A percentile compares a stretch with the other conserved stretches of the same genome.
These are phyloP conservation scores for Pyricularia sp. DNA, from an alignment of 2,329 filamentous ascomycete species.

Conservation along the genomic window DNA sequence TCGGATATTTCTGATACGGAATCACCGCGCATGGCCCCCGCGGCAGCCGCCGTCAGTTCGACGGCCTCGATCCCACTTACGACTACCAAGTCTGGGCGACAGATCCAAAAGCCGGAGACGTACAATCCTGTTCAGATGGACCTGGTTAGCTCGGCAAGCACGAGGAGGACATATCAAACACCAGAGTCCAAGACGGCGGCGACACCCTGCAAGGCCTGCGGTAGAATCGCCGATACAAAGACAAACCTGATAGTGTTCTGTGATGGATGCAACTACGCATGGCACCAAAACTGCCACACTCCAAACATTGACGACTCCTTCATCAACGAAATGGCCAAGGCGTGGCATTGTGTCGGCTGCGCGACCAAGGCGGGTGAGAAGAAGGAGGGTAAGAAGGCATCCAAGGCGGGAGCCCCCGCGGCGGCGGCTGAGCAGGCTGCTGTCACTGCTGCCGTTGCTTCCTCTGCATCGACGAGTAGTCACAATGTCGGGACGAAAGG, in stretches of 20 bases:
- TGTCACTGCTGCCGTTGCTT: background rate
- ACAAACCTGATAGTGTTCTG: slow-evolving; percentile 77
- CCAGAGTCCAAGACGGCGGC: background rate
- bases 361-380: slow-evolving; percentile 24
- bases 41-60: slow-evolving; percentile 1
- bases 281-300: slow-evolving; percentile 73
- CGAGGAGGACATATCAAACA: background rate
- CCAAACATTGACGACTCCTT: slow-evolving; percentile 60
- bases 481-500: background rate
- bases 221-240: slow-evolving; percentile 56
- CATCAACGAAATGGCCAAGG: slow-evolving; percentile 49
- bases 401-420: slow-evolving; percentile 6
- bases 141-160: slow-evolving; percentile 11
- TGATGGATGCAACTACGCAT: slow-evolving; percentile 65
- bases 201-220: slow-evolving; percentile 30
- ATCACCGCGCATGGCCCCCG: slow-evolving; percentile 14
- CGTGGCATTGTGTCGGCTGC: slow-evolving; percentile 62
- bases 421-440: background rate
- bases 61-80: slow-evolving; percentile 39
- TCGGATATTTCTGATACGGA: slow-evolving; percentile 12
- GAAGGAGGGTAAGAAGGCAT: slow-evolving; percentile 10
- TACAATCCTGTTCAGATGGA: slow-evolving; percentile 45
- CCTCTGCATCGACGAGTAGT: background rate
- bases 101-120: slow-evolving; percentile 51
- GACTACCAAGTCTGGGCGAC: slow-evolving; percentile 63